Conservation (phyloP, 768 basidiomycete species). For the Russula sp. region DNA sequence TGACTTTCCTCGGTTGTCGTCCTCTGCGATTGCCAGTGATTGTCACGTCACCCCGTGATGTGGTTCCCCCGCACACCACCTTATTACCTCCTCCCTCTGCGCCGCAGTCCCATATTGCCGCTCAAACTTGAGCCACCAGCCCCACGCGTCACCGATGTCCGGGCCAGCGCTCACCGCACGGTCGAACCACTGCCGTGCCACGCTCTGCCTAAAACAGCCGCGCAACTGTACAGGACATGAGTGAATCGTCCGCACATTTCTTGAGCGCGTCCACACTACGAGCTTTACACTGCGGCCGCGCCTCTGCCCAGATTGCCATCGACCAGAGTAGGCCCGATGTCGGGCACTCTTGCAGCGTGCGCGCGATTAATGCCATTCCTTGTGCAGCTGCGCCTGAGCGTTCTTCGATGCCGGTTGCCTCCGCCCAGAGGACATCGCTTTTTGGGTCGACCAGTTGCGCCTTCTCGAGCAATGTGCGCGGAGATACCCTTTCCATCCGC, state of each 20-base stretch:
- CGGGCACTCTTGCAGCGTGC: too few relatives aligned
- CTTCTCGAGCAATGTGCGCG: conserved; percentile 84
- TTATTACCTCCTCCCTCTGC: conserved; percentile 57
- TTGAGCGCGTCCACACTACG: conserved; percentile 90
- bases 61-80: conserved; percentile 68
- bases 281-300: conserved; percentile 82
- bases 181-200: conserved; percentile 87
- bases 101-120: conserved; percentile 75
- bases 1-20: conserved; percentile 67
- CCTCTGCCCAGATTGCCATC: conserved; percentile 82
- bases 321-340: too few relatives aligned
- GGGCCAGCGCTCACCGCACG: conserved; percentile 61
- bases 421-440: conserved; percentile 85
- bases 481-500: conserved; percentile 88
- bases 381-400: conserved; percentile 62
- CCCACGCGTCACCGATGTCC: conserved; percentile 89
- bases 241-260: conserved; percentile 80
- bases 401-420: conserved; percentile 88
- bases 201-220: conserved; percentile 92
- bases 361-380: too few relatives aligned
- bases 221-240: conserved; percentile 87
- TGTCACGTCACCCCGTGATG: conserved; percentile 86
- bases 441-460: conserved; percentile 81
- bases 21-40: conserved; percentile 73
- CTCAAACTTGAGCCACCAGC: conserved; percentile 97